Evolutionary conservation across 257 asterid species (phyloP).

Genomic region (Fraxinus quadrangulata): DNA sequence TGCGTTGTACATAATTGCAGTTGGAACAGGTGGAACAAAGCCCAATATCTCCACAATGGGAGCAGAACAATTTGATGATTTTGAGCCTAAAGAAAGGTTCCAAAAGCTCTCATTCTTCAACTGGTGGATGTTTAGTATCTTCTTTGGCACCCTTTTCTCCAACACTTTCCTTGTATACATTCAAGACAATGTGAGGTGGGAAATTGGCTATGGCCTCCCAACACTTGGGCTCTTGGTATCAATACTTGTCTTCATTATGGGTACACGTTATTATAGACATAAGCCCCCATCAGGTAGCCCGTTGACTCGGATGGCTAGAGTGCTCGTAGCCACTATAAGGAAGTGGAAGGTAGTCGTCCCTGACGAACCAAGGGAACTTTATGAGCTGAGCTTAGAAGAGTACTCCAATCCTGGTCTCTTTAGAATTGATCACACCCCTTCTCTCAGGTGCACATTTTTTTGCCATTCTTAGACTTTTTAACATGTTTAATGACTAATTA

Average conservation of each 20-base stretch:
- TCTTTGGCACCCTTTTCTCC: neutral
- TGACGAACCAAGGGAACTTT: conserved; percentile 36
- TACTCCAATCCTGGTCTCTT: conserved; percentile 27
- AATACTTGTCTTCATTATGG: neutral
- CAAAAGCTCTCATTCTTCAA: conserved; percentile 6
- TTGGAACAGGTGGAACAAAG: conserved; percentile 47
- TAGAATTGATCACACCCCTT: conserved; percentile 39
- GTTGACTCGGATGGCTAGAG: neutral
- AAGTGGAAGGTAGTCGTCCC: conserved; percentile 35
- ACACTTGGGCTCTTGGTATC: neutral
- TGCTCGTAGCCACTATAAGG: conserved; percentile 14
- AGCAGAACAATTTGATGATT: conserved; percentile 13
- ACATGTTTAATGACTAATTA: neutral
- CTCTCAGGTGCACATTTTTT: conserved; percentile 29
- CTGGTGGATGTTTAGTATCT: neutral
- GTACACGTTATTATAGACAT: neutral
- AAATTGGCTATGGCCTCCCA: conserved; percentile 8
- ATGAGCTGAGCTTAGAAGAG: conserved; percentile 32
- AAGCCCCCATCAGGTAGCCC: conserved; percentile 3
- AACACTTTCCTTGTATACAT: neutral
- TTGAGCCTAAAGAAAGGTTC: conserved; percentile 1
- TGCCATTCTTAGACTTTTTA: neutral
- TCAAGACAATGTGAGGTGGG: conserved; percentile 3
- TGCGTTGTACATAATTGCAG: conserved; percentile 36
- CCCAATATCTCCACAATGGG: conserved; percentile 46